Evolutionary conservation across 306 rosid genomes (phyloP).

Genomic region (Oxytropis ochrocephala): DNA sequence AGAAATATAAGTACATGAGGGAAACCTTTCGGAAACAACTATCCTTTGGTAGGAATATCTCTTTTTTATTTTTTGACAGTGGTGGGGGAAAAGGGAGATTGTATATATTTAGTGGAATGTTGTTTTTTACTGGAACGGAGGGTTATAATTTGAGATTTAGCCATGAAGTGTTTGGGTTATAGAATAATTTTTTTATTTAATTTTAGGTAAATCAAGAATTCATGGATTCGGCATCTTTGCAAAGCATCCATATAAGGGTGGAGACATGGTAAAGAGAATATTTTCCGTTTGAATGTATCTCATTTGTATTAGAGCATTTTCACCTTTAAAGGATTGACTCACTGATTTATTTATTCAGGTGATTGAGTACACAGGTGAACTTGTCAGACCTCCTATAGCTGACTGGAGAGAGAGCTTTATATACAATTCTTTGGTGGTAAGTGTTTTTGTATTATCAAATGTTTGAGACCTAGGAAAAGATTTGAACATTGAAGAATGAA

Average conservation of each 20-base stretch:
- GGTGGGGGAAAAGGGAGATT: background rate
- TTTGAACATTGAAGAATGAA: background rate
- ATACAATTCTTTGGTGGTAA: conserved; percentile 95
- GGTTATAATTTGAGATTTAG: conserved; percentile 11
- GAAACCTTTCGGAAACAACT: conserved; percentile 76
- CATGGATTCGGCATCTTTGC: conserved; percentile 99
- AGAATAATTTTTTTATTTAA: background rate
- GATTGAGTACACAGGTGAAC: conserved; percentile 92
- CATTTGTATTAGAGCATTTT: conserved; percentile 17
- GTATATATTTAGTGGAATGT: conserved; percentile 3
- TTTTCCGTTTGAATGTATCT: conserved; percentile 8
- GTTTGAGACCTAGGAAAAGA: background rate
- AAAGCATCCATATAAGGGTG: conserved; percentile 95
- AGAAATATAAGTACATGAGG: conserved; percentile 84
- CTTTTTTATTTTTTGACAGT: conserved; percentile 1
- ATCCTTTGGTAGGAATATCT: conserved; percentile 69
- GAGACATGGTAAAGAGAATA: conserved; percentile 76
- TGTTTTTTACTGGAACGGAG: background rate
- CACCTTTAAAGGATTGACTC: background rate
- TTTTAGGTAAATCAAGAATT: conserved; percentile 89
- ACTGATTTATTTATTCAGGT: conserved; percentile 46
- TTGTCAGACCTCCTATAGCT: conserved; percentile 93
- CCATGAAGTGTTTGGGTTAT: background rate
- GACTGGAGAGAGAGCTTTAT: conserved; percentile 95
- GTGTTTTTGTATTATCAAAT: conserved; percentile 22